phyloP scores from a whole-genome alignment of 2,329 filamentous ascomycete species.

The Dryadomyces quercivorus region DNA sequence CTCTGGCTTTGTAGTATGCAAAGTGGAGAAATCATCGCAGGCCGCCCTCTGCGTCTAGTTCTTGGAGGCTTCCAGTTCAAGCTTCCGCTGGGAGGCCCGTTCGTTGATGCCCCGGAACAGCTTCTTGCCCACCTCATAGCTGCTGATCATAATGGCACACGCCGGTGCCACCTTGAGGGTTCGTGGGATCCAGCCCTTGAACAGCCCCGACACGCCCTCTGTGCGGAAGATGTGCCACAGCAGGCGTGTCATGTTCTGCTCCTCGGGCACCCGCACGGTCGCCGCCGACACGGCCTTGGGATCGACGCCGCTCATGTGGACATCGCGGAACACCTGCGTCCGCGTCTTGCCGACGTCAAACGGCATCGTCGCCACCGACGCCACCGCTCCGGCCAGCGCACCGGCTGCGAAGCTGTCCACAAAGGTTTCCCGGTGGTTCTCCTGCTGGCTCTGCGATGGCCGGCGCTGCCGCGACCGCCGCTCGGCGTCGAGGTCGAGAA shows the following conservation, averaged over 20 bases:
- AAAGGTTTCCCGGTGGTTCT: slow-evolving; percentile 67
- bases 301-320: slow-evolving; percentile 11
- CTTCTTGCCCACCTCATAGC: slow-evolving; percentile 91
- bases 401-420: slow-evolving; percentile 83
- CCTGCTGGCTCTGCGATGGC: slow-evolving; percentile 46
- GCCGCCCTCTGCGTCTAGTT: background rate
- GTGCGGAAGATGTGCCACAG: slow-evolving; percentile 84
- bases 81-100: slow-evolving; percentile 18
- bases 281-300: slow-evolving; percentile 16
- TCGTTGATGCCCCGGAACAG: slow-evolving; percentile 67
- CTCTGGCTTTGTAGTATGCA: background rate
- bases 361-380: slow-evolving; percentile 80
- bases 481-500: slow-evolving; percentile 20
- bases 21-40: background rate
- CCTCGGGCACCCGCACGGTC: slow-evolving; percentile 48
- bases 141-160: slow-evolving; percentile 98
- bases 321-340: slow-evolving; percentile 69
- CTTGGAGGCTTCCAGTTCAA: no score
- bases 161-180: slow-evolving; percentile 91
- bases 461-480: slow-evolving; percentile 21
- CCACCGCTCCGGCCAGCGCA: slow-evolving; percentile 68
- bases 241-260: slow-evolving; percentile 66
- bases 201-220: slow-evolving; percentile 71
- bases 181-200: slow-evolving; percentile 82
- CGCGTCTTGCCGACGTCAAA: slow-evolving; percentile 97